Evolutionary conservation across 805 yeast species (phyloP).

Genomic region (Diddensiella santjacobensis): DNA sequence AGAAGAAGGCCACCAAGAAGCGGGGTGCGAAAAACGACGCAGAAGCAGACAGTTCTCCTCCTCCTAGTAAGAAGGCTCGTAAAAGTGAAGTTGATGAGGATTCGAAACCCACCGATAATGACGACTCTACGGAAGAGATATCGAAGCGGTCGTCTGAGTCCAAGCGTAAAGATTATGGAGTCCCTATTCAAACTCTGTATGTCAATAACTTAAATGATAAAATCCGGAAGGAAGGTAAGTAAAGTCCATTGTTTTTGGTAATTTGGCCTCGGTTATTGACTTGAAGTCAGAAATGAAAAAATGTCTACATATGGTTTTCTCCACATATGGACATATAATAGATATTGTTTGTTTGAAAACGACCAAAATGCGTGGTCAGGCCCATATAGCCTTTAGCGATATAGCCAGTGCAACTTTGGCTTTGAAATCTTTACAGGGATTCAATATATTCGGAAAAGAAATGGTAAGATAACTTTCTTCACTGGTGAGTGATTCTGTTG

Average conservation of each 20-base stretch:
- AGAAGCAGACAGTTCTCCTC: neutral
- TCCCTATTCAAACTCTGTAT: conserved; percentile 34
- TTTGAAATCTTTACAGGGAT: conserved; percentile 29
- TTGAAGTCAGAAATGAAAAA: conserved; percentile 30
- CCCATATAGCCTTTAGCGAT: conserved; percentile 36
- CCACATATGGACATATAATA: conserved; percentile 36
- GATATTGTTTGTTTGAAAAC: conserved; percentile 37
- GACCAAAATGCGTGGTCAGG: conserved; percentile 42
- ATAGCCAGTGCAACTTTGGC: conserved; percentile 33
- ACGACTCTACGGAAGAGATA: neutral
- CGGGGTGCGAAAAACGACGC: neutral
- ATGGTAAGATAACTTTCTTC: conserved; percentile 13
- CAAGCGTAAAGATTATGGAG: neutral
- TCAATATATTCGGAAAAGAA: conserved; percentile 33
- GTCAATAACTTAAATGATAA: conserved; percentile 38
- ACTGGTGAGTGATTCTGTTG: neutral
- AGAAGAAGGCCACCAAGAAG: neutral
- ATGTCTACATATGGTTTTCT: conserved; percentile 36
- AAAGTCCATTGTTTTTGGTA: neutral
- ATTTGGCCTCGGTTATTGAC: neutral
- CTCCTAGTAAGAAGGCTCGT: neutral
- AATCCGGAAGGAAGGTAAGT: conserved; percentile 30
- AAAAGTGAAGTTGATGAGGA: neutral
- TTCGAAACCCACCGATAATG: neutral
- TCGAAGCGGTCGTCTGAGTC: neutral